Percentiles rank a stretch among this genome's conserved stretches.
These are phyloP conservation scores for Colletotrichum musicola DNA, from an alignment of 2,329 filamentous ascomycete species.

Conservation along the genomic window DNA sequence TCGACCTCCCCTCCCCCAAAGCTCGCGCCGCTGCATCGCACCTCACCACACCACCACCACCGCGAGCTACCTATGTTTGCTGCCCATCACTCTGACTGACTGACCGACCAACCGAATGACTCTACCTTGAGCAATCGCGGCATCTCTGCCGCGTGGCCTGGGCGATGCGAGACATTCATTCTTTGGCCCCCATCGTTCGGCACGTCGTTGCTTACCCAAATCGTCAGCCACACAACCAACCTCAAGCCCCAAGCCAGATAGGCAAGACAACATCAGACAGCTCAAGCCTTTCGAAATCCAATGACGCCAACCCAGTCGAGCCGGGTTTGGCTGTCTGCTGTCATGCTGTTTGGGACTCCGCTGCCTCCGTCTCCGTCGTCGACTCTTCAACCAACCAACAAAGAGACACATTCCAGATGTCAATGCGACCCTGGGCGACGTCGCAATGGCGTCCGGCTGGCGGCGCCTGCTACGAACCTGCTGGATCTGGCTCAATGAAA, in stretches of 20 bases:
- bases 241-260: too few species aligned
- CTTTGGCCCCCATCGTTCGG: too few species aligned
- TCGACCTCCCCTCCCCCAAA: background rate
- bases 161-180: background rate
- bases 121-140: background rate
- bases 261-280: too few species aligned
- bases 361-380: background rate
- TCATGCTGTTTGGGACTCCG: background rate
- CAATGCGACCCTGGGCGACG: conserved; percentile 19
- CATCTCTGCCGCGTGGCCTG: background rate
- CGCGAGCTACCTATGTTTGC: background rate
- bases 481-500: conserved; percentile 5
- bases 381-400: conserved; percentile 12
- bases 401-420: conserved; percentile 22
- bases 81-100: background rate
- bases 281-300: too few species aligned
- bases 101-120: background rate
- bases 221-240: too few species aligned
- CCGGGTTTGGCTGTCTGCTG: background rate
- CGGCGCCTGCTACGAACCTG: background rate
- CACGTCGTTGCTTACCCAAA: too few species aligned
- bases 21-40: background rate
- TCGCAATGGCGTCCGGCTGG: background rate
- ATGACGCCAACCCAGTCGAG: background rate
- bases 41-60: conserved; percentile 18